phyloP scores from a whole-genome alignment of 2,329 filamentous ascomycete genomes.

The Ophiocordyceps camponoti-saundersi region DNA sequence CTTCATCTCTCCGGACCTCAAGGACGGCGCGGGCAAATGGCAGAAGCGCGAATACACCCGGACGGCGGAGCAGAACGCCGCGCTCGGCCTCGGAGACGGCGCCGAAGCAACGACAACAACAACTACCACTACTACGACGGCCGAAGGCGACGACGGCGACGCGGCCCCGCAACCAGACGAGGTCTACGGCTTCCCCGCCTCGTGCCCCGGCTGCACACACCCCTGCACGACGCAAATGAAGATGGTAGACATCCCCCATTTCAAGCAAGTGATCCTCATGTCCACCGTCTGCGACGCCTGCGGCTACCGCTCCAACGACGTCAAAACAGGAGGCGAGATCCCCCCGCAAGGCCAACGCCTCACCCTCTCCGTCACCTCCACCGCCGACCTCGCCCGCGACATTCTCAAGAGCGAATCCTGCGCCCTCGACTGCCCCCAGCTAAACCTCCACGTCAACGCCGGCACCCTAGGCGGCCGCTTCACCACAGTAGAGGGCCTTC shows the following conservation, averaged over 20 bases:
- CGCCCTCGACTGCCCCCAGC: constrained; percentile 69
- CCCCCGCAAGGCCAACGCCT: constrained; percentile 76
- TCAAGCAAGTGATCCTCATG: constrained; percentile 95
- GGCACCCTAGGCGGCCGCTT: constrained; percentile 92
- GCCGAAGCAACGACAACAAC: constrained; percentile 41
- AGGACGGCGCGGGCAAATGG: constrained; percentile 73
- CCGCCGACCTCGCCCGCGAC: constrained; percentile 68
- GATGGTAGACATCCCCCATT: constrained; percentile 95
- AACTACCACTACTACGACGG: constrained; percentile 30
- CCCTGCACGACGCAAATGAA: constrained; percentile 90
- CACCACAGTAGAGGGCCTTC: constrained; percentile 86
- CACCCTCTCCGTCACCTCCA: constrained; percentile 51
- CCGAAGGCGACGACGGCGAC: constrained; percentile 19
- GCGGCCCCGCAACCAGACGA: constrained; percentile 87
- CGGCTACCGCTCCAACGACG: constrained; percentile 88
- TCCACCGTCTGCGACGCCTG: constrained; percentile 83
- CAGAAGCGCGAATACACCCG: constrained; percentile 70
- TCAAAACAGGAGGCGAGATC: constrained; percentile 91
- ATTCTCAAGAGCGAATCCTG: constrained; percentile 96
- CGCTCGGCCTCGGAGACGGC: constrained; percentile 58
- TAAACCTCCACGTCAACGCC: constrained; percentile 74
- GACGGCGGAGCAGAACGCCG: constrained; percentile 71
- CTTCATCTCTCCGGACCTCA: constrained; percentile 79
- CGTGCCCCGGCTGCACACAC: constrained; percentile 80
- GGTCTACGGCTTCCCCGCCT: constrained; percentile 82